phyloP scores from a whole-genome alignment of 495 filamentous ascomycete species.

The Massariosphaeria phaeospora region DNA sequence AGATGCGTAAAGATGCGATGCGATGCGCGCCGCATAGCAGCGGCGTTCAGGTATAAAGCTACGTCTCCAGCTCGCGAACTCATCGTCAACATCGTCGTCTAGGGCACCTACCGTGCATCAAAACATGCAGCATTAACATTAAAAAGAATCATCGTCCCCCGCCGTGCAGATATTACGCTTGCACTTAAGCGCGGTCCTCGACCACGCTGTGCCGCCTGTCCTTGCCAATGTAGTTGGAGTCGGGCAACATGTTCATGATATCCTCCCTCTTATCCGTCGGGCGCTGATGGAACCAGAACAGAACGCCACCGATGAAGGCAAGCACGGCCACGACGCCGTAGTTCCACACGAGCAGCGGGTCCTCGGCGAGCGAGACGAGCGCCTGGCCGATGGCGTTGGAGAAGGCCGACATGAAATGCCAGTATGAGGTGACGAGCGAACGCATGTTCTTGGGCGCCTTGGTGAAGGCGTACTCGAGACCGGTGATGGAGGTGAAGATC shows the following conservation, averaged over 20 bases:
- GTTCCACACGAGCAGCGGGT: slow-evolving; percentile 57
- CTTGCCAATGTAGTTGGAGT: slow-evolving; percentile 22
- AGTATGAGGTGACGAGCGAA: slow-evolving; percentile 62
- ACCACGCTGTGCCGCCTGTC: slow-evolving; percentile 18
- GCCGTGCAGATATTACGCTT: neutral
- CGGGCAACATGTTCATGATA: slow-evolving; percentile 35
- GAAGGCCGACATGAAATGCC: slow-evolving; percentile 66
- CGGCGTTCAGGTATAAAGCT: too few relatives aligned
- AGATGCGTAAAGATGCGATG: too few relatives aligned
- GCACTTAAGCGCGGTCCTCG: neutral
- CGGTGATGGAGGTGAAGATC: slow-evolving; percentile 59
- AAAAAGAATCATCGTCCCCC: neutral
- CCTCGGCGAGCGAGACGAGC: slow-evolving; percentile 57
- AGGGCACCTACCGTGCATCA: too few relatives aligned
- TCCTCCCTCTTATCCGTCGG: slow-evolving; percentile 33
- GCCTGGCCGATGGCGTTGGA: slow-evolving; percentile 64
- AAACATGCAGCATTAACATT: too few relatives aligned
- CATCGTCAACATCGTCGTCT: too few relatives aligned
- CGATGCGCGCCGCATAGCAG: too few relatives aligned
- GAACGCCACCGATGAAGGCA: slow-evolving; percentile 21
- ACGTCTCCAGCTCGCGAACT: too few relatives aligned
- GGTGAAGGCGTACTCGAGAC: slow-evolving; percentile 64
- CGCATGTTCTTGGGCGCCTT: slow-evolving; percentile 77
- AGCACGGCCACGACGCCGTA: slow-evolving; percentile 33
- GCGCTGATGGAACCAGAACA: slow-evolving; percentile 33